These are phyloP conservation scores for Teratosphaeria viscida DNA, from an alignment of 2,329 filamentous ascomycete genomes.

Conservation along the genomic window DNA sequence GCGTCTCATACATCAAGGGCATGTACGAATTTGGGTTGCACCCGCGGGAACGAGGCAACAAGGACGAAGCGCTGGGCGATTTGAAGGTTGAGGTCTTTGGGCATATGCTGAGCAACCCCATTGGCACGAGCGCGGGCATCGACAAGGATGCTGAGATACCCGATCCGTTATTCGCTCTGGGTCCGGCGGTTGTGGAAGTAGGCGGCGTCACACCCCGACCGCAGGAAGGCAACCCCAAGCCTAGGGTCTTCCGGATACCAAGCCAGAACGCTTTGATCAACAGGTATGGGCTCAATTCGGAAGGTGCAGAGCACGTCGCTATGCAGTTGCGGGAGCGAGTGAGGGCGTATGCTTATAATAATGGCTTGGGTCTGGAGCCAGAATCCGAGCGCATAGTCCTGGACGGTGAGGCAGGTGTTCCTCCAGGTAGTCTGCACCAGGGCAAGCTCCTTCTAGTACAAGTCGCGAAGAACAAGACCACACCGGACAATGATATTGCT, in stretches of 20 bases:
- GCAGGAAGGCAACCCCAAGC: constrained; percentile 77
- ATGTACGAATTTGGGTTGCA: constrained; percentile 67
- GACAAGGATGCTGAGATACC: constrained; percentile 91
- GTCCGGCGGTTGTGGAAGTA: constrained; percentile 80
- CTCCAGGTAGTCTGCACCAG: constrained; percentile 65
- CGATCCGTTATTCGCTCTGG: constrained; percentile 71
- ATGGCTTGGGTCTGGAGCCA: constrained; percentile 55
- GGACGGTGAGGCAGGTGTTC: constrained; percentile 64
- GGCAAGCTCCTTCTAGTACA: constrained; percentile 81
- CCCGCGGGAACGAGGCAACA: constrained; percentile 66
- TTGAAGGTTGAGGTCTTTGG: constrained; percentile 62
- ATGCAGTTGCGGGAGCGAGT: constrained; percentile 67
- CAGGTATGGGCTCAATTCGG: constrained; percentile 87
- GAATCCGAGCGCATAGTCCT: constrained; percentile 61
- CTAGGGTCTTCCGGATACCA: constrained; percentile 78
- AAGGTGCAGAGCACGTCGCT: constrained; percentile 80
- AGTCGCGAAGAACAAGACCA: constrained; percentile 93
- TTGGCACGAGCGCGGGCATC: constrained; percentile 89
- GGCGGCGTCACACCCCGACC: constrained; percentile 82
- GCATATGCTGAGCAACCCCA: constrained; percentile 66
- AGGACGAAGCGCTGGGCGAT: constrained; percentile 40
- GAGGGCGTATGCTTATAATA: constrained; percentile 60
- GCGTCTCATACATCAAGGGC: constrained; percentile 58
- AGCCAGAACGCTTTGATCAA: constrained; percentile 84
- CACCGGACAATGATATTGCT: constrained; percentile 71